Evolutionary conservation across 75 land plant species (phyloP), one percentile per base, ranked within the genome.

Genomic region (Pinus albicaulis): DNA sequence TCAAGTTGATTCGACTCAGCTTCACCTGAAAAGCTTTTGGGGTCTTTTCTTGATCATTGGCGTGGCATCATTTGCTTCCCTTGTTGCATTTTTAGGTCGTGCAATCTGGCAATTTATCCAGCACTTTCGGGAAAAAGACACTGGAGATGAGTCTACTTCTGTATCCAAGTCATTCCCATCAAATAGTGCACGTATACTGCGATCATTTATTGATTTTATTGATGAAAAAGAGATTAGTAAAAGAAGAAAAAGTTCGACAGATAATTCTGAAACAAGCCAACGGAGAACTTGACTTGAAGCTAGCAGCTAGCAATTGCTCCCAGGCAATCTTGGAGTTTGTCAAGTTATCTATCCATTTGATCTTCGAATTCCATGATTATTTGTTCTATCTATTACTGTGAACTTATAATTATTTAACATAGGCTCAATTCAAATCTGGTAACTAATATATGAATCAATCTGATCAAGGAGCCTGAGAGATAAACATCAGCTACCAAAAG

Each of bases 31-130:
- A 70, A 91, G 91, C 83, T 93, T 93, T 74, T 89, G 85, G 95
- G 95, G 95, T n/a, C 89, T 93, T 15, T 93, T 88, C 74, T 80
- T 93, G 17, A 82, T 87, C 55, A 88, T 91, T 34, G 95, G 89
- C 12, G 36, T 84, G 23, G 86, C 91, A n/a, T 91, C 91, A 52
- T 70, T 91, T 69, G 25, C 87, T 69, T 87, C 94, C 25, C 83
- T 93, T 56, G 19, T 80, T 11, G 64, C 89, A 56, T 88, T 89
- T 70, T 82, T 84, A 28, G 17, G 78, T 17, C 80, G 64, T 69
- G 74, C 81, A 56, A 0, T 88, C 3, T 74, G 25, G 19, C 64
- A 81, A 72, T 81, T 85, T 55, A 26, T 78, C 20, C 55, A 48
- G 0, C 57, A 56, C 15, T 38, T 59, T 5, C n/a, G 52, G 22